These are phyloP conservation scores for Fusarium metavorans DNA, from an alignment of 2,329 filamentous ascomycete genomes.

Conservation along the genomic window DNA sequence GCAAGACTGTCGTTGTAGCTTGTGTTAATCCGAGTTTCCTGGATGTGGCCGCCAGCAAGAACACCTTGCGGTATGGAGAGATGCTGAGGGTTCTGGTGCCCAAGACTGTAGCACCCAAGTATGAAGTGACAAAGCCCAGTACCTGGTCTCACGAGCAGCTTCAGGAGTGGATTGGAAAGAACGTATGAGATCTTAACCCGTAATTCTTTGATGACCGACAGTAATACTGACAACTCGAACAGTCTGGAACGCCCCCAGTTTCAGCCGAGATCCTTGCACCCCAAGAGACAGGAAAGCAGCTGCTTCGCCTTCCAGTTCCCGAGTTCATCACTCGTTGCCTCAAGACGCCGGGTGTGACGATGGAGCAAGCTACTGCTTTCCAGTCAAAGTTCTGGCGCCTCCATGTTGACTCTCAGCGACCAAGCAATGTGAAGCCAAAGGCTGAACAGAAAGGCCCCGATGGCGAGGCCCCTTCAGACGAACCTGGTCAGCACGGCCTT, in stretches of 20 bases:
- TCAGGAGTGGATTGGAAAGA: constrained; percentile 54
- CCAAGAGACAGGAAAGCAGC: constrained; percentile 54
- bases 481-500: constrained; percentile 5
- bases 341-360: constrained; percentile 50
- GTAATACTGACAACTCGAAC: neutral
- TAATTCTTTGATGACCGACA: neutral
- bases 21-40: constrained; percentile 61
- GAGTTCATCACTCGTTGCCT: constrained; percentile 57
- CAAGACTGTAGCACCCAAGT: constrained; percentile 33
- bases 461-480: neutral
- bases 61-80: constrained; percentile 63
- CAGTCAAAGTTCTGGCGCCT: constrained; percentile 57
- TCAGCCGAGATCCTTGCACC: constrained; percentile 52
- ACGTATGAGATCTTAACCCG: constrained; percentile 42
- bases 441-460: neutral
- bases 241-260: constrained; percentile 56
- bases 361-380: constrained; percentile 56
- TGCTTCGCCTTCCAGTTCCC: constrained; percentile 53
- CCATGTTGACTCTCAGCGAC: constrained; percentile 54
- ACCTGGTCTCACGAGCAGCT: constrained; percentile 56
- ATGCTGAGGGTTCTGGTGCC: constrained; percentile 57
- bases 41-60: constrained; percentile 59
- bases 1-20: constrained; percentile 59
- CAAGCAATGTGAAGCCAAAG: constrained; percentile 9
- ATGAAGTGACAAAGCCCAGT: constrained; percentile 47